Percentiles rank a stretch among this genome's conserved stretches.
Evolutionary conservation across 345 rosid species (phyloP).

Genomic region (Citrus trifoliata): DNA sequence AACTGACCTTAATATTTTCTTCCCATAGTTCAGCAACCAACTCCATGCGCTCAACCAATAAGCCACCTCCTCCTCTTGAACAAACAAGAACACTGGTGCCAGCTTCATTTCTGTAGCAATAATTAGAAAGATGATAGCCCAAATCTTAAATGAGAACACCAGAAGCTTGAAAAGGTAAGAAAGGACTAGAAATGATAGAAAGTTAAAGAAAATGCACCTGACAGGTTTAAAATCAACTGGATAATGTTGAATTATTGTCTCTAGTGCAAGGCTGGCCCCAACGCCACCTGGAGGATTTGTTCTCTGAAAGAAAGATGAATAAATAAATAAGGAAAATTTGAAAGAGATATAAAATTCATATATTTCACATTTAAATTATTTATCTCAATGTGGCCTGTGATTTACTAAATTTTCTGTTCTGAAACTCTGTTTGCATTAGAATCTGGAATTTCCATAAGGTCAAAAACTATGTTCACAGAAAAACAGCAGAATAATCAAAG

Average conservation of each 20-base stretch:
- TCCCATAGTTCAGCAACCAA: conserved; percentile 88
- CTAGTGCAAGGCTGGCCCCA: conserved; percentile 86
- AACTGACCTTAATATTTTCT: conserved; percentile 75
- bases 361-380: not conserved
- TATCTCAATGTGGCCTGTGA: not conserved
- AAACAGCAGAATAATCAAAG: not conserved
- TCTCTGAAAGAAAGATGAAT: conserved; percentile 38
- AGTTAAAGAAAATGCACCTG: conserved; percentile 42
- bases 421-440: not conserved
- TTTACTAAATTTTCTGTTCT: not conserved
- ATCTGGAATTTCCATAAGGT: not conserved
- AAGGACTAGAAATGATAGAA: not conserved
- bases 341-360: not conserved
- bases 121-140: conserved; percentile 4
- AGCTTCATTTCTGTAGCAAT: conserved; percentile 56
- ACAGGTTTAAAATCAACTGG: conserved; percentile 60
- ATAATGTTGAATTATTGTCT: conserved; percentile 70
- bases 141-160: not conserved
- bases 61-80: conserved; percentile 97
- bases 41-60: conserved; percentile 88
- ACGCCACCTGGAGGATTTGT: conserved; percentile 83
- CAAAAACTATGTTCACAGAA: not conserved
- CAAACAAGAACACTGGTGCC: conserved; percentile 72
- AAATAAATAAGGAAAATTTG: not conserved
- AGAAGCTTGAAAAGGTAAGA: conserved; percentile 5